Evolutionary conservation across 371 early-diverging fungal genomes (phyloP), one percentile per base, ranked within the genome.

Genomic region (Lichtheimia ornata): DNA sequence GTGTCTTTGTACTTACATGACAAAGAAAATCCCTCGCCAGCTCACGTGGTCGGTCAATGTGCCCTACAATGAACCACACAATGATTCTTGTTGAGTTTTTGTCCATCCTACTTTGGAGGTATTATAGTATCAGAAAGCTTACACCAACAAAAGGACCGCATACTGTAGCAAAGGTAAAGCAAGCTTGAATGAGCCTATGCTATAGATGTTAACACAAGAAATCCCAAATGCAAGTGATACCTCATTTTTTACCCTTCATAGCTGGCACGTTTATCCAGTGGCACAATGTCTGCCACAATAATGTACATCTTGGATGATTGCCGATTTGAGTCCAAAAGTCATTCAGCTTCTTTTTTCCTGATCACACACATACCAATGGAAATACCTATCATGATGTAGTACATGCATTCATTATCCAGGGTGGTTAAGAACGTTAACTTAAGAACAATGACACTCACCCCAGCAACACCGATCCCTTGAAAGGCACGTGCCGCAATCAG

Each of bases 401-500:
- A 14, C 6, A 7, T 18, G 6, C 22, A 18, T 2, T 18, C 5
- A 24, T 4, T 27, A 27, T 52, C 18, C 14, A 14, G 13, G 4
- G 7, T 30, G 27, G n/a, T n/a, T n/a, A 27, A 27, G 14, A 13
- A n/a, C 12, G 22, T 47, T 9, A 11, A 7, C 18, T 47, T 1
- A 11, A 14, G 22, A 22, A 22, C 22, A 22, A 11, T 17, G 2
- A 2, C 5, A 44, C 57, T 20, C 43, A 44, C 57, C 4, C 84
- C 90, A 5, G 86, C 84, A 15, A 81, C 89, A 43, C 91, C 90
- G 18, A 83, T 66, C 5, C 86, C 84, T 6, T 82, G 70, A 41
- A 87, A 56, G 0, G 86, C 89, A 43, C 90, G 76, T 24, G 65
- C 69, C 14, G 82, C 66, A 61, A 90, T 90, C 52, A 92, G 62